Evolutionary conservation across 192 early-diverging fungal genomes (phyloP), one percentile per base, ranked within the genome.

Genomic region (Phlyctochytrium planicorne): DNA sequence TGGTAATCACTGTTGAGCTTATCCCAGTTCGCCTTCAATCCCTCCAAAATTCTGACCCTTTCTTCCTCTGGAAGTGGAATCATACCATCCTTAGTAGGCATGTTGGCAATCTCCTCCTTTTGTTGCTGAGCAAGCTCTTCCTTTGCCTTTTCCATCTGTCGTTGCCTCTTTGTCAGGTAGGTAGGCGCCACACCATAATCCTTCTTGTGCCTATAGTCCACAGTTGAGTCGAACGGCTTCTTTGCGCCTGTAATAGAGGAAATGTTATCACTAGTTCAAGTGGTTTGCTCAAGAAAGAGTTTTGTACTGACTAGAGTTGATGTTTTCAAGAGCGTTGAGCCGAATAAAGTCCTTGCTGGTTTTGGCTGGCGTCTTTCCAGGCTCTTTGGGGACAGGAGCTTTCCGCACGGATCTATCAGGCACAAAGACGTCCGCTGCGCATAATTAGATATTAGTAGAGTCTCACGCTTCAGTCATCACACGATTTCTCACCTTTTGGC

Each of bases 1-100:
- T 81, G 79, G 62, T 86, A 86, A 29, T 86, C 84, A 10, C 32
- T 56, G 67, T 84, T 86, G 31, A 86, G 71, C 64, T 80, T 74
- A 33, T 77, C 69, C 79, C 81, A 83, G 62, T 86, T 86, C 23
- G 30, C 63, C 59, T 78, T 66, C 34, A 86, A 65, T 2, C 84
- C 84, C 6, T 82, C 75, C 29, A 86, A 63, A 52, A 86, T 82
- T 63, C 67, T 66, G 34, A 60, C 3, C 10, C 84, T 76, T 60
- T 86, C 84, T 6, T 75, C 78, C 35, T 83, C 82, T 17, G 84
- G 81, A 36, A 86, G 50, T 30, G 61, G 65, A 59, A 82, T 56
- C 62, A 73, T 59, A 20, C 63, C 71, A 23, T 66, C 56, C 71
- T 67, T 66, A 65, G 59, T 52, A 34, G 65, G 63, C 60, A 55